phyloP scores from a whole-genome alignment of 192 early-diverging fungal species.

The Umbelopsis ramanniana region DNA sequence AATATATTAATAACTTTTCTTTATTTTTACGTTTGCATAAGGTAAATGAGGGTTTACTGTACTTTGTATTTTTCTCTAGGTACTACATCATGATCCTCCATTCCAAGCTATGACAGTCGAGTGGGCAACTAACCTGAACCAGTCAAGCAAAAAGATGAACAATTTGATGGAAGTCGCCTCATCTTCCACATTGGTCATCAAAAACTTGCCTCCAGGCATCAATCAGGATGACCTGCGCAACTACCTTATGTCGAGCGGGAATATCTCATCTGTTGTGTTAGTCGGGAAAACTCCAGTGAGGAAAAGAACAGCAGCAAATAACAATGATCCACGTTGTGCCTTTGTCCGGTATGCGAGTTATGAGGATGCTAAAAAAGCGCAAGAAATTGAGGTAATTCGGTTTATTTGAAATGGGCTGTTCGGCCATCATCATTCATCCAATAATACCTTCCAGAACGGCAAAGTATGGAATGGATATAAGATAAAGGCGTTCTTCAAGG shows the following conservation, averaged over 20 bases:
- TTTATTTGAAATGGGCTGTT: not conserved
- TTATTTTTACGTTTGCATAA: not conserved
- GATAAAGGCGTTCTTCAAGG: not conserved
- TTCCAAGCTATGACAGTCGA: conserved; percentile 56
- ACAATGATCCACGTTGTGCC: not conserved
- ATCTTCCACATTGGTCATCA: conserved; percentile 60
- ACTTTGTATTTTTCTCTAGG: conserved; percentile 31
- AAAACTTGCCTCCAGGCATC: conserved; percentile 53
- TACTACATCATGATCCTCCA: not conserved
- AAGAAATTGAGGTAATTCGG: not conserved
- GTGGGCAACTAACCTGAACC: conserved; percentile 59
- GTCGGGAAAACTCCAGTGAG: conserved; percentile 43
- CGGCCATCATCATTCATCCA: not conserved
- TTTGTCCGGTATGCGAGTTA: not conserved
- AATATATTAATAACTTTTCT: not conserved
- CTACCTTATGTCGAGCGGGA: conserved; percentile 60
- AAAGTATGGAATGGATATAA: not conserved
- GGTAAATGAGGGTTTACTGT: no score
- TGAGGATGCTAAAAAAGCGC: not conserved
- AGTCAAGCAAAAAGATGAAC: not conserved
- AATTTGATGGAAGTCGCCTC: conserved; percentile 46
- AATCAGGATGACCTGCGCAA: conserved; percentile 54
- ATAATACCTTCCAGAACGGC: not conserved
- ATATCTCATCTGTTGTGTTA: conserved; percentile 51
- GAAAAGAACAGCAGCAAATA: not conserved